Conservation (phyloP, 192 early-diverging fungal genomes). For the Entrophospora sp. region DNA sequence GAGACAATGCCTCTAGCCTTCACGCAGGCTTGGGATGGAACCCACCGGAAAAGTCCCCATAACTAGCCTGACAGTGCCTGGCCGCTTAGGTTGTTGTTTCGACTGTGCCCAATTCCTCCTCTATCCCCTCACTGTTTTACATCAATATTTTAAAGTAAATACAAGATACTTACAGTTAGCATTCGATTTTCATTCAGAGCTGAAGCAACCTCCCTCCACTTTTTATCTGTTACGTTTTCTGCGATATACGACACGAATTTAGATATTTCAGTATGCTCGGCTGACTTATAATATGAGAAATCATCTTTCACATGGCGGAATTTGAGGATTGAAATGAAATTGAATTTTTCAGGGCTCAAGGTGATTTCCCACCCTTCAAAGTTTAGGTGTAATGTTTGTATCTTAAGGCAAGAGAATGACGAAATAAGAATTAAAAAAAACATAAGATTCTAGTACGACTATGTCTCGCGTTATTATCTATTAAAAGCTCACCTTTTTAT, state of each 20-base stretch:
- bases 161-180: not conserved
- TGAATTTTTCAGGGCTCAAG: not conserved
- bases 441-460: too few species aligned
- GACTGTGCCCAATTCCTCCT: not conserved
- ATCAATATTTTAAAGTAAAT: not conserved
- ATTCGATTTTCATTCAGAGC: not conserved
- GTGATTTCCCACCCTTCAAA: constrained; percentile 8
- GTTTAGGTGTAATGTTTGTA: not conserved
- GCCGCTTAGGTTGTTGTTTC: constrained; percentile 6
- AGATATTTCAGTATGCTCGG: not conserved
- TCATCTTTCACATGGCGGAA: constrained; percentile 4
- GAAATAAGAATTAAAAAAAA: too few species aligned
- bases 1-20: not conserved
- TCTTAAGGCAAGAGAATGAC: too few species aligned
- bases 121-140: not conserved
- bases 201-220: not conserved
- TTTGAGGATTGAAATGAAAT: not conserved
- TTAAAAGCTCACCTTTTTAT: too few species aligned
- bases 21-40: not conserved
- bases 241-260: not conserved
- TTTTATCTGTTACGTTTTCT: constrained; percentile 1
- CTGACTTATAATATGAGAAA: not conserved
- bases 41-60: not conserved
- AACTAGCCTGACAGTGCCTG: constrained; percentile 3
- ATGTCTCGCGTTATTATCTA: too few species aligned